Evolutionary conservation across 2,329 filamentous ascomycete species (phyloP).

Genomic region (Ascochyta rabiei): DNA sequence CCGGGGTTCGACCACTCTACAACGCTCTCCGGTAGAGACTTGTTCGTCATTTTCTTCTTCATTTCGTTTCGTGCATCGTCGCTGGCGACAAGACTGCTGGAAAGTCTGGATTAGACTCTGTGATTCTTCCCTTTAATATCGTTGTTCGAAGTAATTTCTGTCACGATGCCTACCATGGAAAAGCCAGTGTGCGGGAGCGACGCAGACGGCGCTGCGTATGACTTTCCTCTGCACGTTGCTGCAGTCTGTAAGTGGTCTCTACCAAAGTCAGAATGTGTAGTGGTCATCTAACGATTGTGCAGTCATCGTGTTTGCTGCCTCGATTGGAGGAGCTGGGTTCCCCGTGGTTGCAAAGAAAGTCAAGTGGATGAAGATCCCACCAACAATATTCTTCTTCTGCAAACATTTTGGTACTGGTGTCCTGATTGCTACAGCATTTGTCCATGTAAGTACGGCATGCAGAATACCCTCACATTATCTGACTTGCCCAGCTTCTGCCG

Average conservation of each 20-base stretch:
- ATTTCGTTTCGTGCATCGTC: constrained; percentile 34
- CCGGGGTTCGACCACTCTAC: constrained; percentile 26
- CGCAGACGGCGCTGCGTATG: constrained; percentile 36
- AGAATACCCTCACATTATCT: neutral
- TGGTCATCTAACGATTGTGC: constrained; percentile 18
- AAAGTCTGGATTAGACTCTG: constrained; percentile 26
- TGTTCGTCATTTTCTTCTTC: constrained; percentile 26
- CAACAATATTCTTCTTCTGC: constrained; percentile 65
- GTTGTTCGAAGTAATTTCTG: constrained; percentile 19
- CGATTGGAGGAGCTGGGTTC: constrained; percentile 46
- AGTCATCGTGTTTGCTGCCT: constrained; percentile 49
- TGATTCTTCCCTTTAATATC: constrained; percentile 22
- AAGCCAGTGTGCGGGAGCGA: constrained; percentile 45
- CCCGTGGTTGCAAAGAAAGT: constrained; percentile 57
- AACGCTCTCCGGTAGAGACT: constrained; percentile 45
- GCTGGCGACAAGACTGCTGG: constrained; percentile 45
- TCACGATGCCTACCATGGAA: constrained; percentile 36
- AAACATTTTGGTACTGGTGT: constrained; percentile 75
- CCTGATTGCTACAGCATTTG: constrained; percentile 84
- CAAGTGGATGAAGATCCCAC: constrained; percentile 63
- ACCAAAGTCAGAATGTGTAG: too few relatives aligned
- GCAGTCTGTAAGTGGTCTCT: constrained; percentile 44
- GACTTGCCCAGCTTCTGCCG: constrained; percentile 56
- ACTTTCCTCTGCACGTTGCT: constrained; percentile 47
- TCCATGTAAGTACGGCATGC: constrained; percentile 58